A percentile compares a stretch with the other conserved stretches of the same genome.
Evolutionary conservation across 176 grass and related monocot genomes (phyloP).

Genomic region (Melocanna baccifera): DNA sequence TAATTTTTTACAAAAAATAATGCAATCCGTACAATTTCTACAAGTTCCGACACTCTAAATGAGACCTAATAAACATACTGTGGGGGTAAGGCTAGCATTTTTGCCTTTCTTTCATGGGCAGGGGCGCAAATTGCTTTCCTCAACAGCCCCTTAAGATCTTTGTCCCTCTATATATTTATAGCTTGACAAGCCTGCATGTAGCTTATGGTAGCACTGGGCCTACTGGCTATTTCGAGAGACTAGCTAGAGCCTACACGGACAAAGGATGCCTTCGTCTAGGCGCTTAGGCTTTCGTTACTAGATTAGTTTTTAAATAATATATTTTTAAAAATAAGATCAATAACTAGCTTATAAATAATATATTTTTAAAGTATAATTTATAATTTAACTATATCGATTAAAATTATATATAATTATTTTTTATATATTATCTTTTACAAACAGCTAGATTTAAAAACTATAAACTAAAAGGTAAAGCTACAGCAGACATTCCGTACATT

Average conservation of each 20-base stretch:
- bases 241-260: conserved; percentile 13
- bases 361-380: too few relatives aligned
- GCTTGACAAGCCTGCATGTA: conserved; percentile 27
- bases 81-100: conserved; percentile 9
- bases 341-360: too few relatives aligned
- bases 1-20: not conserved
- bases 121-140: conserved; percentile 29
- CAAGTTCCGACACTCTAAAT: not conserved
- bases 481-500: not conserved
- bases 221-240: conserved; percentile 23
- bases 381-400: too few relatives aligned
- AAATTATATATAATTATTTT: too few relatives aligned
- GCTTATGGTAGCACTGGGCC: not conserved
- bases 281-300: too few relatives aligned
- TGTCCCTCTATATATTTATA: conserved; percentile 42
- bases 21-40: not conserved
- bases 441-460: too few relatives aligned
- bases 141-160: conserved; percentile 34
- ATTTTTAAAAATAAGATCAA: too few relatives aligned
- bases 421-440: too few relatives aligned
- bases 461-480: too few relatives aligned
- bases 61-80: not conserved
- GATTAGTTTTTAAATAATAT: too few relatives aligned
- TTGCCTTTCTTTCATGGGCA: not conserved
- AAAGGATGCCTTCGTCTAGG: not conserved